These are phyloP conservation scores for Zygoascus bituminiphila DNA, from an alignment of 805 yeast genomes.

Conservation along the genomic window DNA sequence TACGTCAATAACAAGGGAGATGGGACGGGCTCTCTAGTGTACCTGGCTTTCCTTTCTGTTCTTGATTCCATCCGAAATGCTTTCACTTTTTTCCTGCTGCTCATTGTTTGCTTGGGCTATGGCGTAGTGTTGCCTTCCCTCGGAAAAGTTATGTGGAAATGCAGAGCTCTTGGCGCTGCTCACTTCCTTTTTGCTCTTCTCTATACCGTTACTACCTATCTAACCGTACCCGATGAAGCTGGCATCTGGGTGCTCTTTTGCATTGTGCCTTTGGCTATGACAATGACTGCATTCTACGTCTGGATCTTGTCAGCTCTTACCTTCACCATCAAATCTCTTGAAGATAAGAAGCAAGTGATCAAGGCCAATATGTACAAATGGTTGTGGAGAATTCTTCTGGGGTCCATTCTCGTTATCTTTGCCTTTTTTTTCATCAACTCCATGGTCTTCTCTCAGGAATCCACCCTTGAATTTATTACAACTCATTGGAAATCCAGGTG, in stretches of 20 bases:
- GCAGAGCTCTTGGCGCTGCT: conserved; percentile 49
- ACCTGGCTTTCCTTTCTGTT: conserved; percentile 69
- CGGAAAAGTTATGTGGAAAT: conserved; percentile 68
- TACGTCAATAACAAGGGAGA: conserved; percentile 57
- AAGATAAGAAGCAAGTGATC: conserved; percentile 82
- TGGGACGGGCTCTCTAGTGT: conserved; percentile 52
- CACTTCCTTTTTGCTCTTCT: conserved; percentile 49
- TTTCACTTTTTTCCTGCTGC: conserved; percentile 76
- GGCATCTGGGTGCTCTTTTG: conserved; percentile 46
- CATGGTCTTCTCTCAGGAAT: conserved; percentile 63
- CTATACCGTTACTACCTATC: conserved; percentile 45
- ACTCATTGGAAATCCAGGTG: conserved; percentile 88
- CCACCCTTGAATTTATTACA: conserved; percentile 69
- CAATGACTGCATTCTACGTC: conserved; percentile 66
- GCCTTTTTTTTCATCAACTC: conserved; percentile 65
- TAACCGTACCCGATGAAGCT: conserved; percentile 39
- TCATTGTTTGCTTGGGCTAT: conserved; percentile 85
- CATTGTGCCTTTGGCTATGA: conserved; percentile 61
- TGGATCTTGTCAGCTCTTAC: conserved; percentile 66
- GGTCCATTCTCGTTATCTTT: conserved; percentile 60
- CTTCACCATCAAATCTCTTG: conserved; percentile 62
- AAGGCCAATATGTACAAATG: conserved; percentile 80
- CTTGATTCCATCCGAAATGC: conserved; percentile 76
- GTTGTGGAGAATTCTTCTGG: conserved; percentile 65
- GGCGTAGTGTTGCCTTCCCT: conserved; percentile 88